Conservation (phyloP, 805 yeast species). For the Ogataea degrootiae region DNA sequence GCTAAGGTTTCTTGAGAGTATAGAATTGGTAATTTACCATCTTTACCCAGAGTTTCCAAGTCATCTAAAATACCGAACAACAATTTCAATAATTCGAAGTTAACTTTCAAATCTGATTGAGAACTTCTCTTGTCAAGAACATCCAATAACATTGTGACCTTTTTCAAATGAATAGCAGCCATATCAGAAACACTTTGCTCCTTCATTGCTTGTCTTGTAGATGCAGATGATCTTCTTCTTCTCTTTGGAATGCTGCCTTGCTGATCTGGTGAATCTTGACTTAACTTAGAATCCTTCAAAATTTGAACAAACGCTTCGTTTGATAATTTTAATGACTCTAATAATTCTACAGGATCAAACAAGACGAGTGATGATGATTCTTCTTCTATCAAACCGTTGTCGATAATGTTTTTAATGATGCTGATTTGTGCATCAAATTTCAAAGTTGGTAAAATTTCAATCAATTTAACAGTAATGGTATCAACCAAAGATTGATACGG, state of each 20-base stretch:
- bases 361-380: slow-evolving; percentile 34
- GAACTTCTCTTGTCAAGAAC: slow-evolving; percentile 53
- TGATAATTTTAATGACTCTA: slow-evolving; percentile 51
- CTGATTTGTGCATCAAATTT: slow-evolving; percentile 53
- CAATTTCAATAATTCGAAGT: slow-evolving; percentile 34
- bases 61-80: slow-evolving; percentile 62
- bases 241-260: slow-evolving; percentile 56
- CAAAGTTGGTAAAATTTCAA: slow-evolving; percentile 51
- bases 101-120: slow-evolving; percentile 17
- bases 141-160: slow-evolving; percentile 75
- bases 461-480: slow-evolving; percentile 46
- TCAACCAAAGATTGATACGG: slow-evolving; percentile 39
- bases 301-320: slow-evolving; percentile 55
- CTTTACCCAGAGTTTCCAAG: slow-evolving; percentile 79
- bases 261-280: slow-evolving; percentile 27
- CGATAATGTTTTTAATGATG: slow-evolving; percentile 57
- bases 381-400: slow-evolving; percentile 32
- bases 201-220: slow-evolving; percentile 70
- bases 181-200: slow-evolving; percentile 64
- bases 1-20: slow-evolving; percentile 91
- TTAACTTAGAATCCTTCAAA: slow-evolving; percentile 41
- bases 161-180: slow-evolving; percentile 75
- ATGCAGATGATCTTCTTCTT: slow-evolving; percentile 76
- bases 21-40: slow-evolving; percentile 85
- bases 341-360: slow-evolving; percentile 50